Evolutionary conservation across 805 yeast species (phyloP), one percentile per base, ranked within the genome.

Genomic region (Ogataea neopini): DNA sequence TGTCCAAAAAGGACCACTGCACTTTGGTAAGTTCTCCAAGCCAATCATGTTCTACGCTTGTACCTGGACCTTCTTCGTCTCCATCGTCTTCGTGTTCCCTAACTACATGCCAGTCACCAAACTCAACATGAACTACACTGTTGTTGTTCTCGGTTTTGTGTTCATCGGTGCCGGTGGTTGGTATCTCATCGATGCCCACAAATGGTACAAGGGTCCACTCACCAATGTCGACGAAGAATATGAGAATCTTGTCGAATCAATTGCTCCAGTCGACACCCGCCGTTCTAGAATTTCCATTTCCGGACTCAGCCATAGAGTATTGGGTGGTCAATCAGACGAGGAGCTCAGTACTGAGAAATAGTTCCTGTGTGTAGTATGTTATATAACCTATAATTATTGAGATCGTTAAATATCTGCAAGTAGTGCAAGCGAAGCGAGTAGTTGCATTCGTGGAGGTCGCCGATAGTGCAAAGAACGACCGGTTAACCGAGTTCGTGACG

Each of bases 131-230:
- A 79, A 79, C 61, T 79, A 79, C 61, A 77, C 83, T 5, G 68
- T 70, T 51, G 81, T 74, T 13, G 74, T 79, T 43, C 39, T 79
- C 68, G 82, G 67, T 56, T 49, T 64, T 63, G 64, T 66, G 62
- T 45, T 69, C 44, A 53, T 70, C 40, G 60, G 55, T 28, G 64
- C 72, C 38, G 68, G 71, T 44, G 61, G 65, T 9, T 80, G 80
- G 77, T 80, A 69, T 57, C 48, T 62, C 10, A 54, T 74, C 6
- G 79, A 70, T 56, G 84, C 83, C 36, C 72, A 62, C 50, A 76
- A 75, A 48, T 77, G 81, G 81, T 80, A 78, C 66, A 60, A 58
- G 40, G 85, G 85, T 46, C 84, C 84, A 8, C 69, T 73, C 52
- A 62, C 74, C 46, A 79, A 76, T 56, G 61, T 76, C 50, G 77